Conservation (phyloP, 257 asterid genomes). For the Datura wrightii region DNA sequence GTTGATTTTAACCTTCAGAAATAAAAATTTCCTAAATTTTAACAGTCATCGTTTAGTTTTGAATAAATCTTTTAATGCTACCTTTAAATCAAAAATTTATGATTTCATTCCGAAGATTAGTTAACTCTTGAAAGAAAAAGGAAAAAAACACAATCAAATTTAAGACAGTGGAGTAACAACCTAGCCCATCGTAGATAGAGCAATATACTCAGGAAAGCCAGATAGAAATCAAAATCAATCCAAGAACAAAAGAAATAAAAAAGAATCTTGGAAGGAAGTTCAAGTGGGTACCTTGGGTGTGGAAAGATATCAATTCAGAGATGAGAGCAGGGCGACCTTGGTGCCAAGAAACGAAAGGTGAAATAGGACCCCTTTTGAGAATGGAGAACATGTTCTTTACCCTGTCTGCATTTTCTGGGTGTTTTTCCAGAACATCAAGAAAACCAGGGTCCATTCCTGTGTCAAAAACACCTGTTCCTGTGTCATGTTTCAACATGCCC, state of each 20-base stretch:
- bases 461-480: constrained; percentile 85
- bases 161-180: not conserved
- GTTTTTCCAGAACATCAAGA: constrained; percentile 86
- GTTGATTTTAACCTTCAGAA: not conserved
- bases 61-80: too few relatives aligned
- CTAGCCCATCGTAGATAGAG: not conserved
- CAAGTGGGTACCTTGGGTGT: constrained; percentile 61
- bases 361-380: constrained; percentile 79
- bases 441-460: constrained; percentile 87
- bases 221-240: not conserved
- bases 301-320: constrained; percentile 68
- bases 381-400: constrained; percentile 81
- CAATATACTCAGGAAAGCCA: not conserved
- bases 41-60: too few relatives aligned
- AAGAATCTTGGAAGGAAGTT: not conserved
- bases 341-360: constrained; percentile 80
- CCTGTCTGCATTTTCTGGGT: constrained; percentile 91
- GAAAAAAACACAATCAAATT: not conserved
- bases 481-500: constrained; percentile 79
- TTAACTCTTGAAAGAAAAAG: not conserved
- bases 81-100: too few relatives aligned
- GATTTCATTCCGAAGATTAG: not conserved
- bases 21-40: not conserved
- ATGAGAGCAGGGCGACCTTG: constrained; percentile 66
- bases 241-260: not conserved